Base-by-base conservation (phyloP, 495 filamentous ascomycete genomes). In the Aspergillus avenaceus region DNA sequence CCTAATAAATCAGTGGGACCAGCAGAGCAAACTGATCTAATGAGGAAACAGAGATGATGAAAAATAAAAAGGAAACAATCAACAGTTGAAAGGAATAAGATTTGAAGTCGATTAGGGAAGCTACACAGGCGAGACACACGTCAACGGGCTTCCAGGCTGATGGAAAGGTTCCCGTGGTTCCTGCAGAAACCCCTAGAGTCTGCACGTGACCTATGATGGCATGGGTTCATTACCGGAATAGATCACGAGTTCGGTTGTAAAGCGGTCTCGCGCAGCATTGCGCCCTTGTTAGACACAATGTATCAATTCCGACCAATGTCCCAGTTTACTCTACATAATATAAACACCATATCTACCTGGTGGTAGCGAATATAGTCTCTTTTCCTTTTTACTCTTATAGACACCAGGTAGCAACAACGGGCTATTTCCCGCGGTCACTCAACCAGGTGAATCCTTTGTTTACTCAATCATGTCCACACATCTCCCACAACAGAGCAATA, bases 41-140 rank as follows among this genome's bases (percentile, higher is more conserved):
- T 21, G 36, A 54, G 40, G 11, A 49, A 62, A 44, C 22, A 55
- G 45, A 49, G 47, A 56, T 42, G 45, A 36, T 37, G 51, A 43
- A 62, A 52, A 37, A 44, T 52, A 55, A 21, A 50, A 53, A 54
- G 44, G 52, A 46, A 48, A 62, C 46, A 53, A 52, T 56, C 53
- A 45, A 58, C 56, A 62, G 63, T 48, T 53, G 58, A 52, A 49
- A 51, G 49, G 61, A 63, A 63, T 54, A 55, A 61, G 61, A 58
- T 46, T 62, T 57, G 57, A 50, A 70, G 62, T 58, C n/a, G 60
- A 60, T 55, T 58, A 64, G 47, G n/a, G 64, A 67, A 70, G 66
- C 66, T 67, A 60, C 53, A 53, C 56, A 55, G 60, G 61, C 57
- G 65, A 67, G 65, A 50, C 55, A 69, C 69, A 72, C 71, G 71